Evolutionary conservation across 164 flowering plant genomes (phyloP).

Genomic region (Nymphaea colorata): DNA sequence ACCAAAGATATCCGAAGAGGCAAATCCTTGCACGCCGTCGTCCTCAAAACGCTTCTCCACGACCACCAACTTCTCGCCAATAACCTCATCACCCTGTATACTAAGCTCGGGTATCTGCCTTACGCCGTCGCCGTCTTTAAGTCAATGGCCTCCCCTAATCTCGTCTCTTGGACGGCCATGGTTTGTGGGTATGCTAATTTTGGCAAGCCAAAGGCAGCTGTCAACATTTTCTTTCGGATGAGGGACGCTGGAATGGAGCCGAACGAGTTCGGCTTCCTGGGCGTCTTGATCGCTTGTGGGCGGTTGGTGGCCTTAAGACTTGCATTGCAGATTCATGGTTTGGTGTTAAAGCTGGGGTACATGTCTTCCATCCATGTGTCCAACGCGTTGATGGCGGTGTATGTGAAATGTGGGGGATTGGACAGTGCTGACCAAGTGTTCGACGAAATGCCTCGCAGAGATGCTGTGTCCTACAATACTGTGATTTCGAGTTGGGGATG

Average conservation of each 20-base stretch:
- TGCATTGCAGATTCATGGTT: constrained; percentile 57
- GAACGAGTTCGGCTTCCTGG: constrained; percentile 61
- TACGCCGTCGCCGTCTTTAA: constrained; percentile 34
- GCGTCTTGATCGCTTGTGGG: constrained; percentile 60
- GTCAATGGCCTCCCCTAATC: constrained; percentile 31
- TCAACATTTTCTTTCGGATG: constrained; percentile 51
- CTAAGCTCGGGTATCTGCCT: constrained; percentile 31
- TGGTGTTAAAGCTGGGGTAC: constrained; percentile 36
- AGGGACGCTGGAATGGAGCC: constrained; percentile 51
- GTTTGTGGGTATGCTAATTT: constrained; percentile 58
- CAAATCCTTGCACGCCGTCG: constrained; percentile 40
- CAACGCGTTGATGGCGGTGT: constrained; percentile 60
- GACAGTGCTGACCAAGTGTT: constrained; percentile 40
- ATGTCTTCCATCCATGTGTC: constrained; percentile 33
- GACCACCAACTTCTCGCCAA: constrained; percentile 23
- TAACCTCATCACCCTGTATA: constrained; percentile 38
- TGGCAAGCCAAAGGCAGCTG: constrained; percentile 30
- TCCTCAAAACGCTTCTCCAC: constrained; percentile 23
- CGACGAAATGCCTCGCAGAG: constrained; percentile 54
- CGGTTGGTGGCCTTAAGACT: constrained; percentile 26
- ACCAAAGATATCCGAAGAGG: neutral
- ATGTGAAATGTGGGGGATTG: constrained; percentile 31
- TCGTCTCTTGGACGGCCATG: constrained; percentile 51
- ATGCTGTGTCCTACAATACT: constrained; percentile 70
- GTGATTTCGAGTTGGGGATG: constrained; percentile 48